Evolutionary conservation across 2,329 filamentous ascomycete genomes (phyloP).

Genomic region (Microsporum canis): DNA sequence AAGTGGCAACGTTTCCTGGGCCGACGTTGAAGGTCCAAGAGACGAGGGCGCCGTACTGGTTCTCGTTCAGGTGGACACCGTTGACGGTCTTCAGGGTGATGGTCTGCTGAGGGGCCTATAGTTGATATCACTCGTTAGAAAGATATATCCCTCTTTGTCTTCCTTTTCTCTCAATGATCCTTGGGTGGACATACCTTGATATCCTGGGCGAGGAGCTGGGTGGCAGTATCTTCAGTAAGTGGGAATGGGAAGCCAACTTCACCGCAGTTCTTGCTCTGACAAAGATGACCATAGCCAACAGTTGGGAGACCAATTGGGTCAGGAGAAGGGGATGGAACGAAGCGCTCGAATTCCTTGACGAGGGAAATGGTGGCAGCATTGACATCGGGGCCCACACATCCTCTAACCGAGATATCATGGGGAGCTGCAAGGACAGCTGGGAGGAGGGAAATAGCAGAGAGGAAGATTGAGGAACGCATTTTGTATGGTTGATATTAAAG

Average conservation of each 20-base stretch:
- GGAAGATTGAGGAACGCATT: slow-evolving; percentile 38
- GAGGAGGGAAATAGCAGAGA: slow-evolving; percentile 29
- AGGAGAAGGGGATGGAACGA: slow-evolving; percentile 21
- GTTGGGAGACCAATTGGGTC: slow-evolving; percentile 40
- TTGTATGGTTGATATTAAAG: slow-evolving; percentile 14
- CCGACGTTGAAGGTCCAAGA: slow-evolving; percentile 44
- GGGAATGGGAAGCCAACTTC: slow-evolving; percentile 35
- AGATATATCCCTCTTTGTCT: neutral
- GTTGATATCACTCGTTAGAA: neutral
- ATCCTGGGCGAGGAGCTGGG: slow-evolving; percentile 33
- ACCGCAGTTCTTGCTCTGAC: slow-evolving; percentile 31
- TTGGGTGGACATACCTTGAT: slow-evolving; percentile 21
- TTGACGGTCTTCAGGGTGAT: slow-evolving; percentile 28
- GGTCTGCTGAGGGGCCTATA: slow-evolving; percentile 28
- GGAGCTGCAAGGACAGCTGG: slow-evolving; percentile 7
- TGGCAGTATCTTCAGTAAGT: slow-evolving; percentile 32
- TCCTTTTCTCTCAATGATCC: neutral
- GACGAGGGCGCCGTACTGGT: slow-evolving; percentile 44
- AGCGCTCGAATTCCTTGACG: slow-evolving; percentile 31
- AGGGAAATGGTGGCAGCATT: slow-evolving; percentile 27
- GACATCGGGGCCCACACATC: slow-evolving; percentile 18
- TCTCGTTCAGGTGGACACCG: slow-evolving; percentile 36
- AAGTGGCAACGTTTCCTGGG: slow-evolving; percentile 31
- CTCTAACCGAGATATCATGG: slow-evolving; percentile 1
- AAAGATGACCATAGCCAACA: slow-evolving; percentile 43